Conservation (phyloP, 768 basidiomycete species). For the Rhodotorula taiwanensis region DNA sequence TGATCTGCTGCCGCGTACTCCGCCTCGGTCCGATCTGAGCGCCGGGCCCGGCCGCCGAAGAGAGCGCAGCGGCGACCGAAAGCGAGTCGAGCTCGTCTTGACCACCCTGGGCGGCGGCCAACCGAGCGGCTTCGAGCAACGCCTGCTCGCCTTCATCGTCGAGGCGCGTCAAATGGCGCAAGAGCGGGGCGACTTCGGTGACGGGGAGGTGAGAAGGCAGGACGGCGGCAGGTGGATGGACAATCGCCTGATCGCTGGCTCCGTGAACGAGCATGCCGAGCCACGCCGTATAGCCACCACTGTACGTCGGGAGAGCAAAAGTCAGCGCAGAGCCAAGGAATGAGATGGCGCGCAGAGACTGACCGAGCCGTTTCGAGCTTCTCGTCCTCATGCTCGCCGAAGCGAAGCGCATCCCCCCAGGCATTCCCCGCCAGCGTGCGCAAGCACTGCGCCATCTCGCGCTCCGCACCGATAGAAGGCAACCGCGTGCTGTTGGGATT, state of each 20-base stretch:
- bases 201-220: slow-evolving; percentile 50
- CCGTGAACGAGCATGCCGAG: slow-evolving; percentile 49
- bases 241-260: slow-evolving; percentile 50
- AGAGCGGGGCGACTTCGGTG: slow-evolving; percentile 62
- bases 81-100: background rate
- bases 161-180: slow-evolving; percentile 56
- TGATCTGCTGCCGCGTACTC: background rate
- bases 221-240: slow-evolving; percentile 41
- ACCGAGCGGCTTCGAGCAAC: background rate
- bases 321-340: slow-evolving; percentile 11
- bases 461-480: slow-evolving; percentile 52
- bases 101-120: background rate
- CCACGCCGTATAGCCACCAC: slow-evolving; percentile 48
- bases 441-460: slow-evolving; percentile 46
- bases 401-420: slow-evolving; percentile 29
- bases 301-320: slow-evolving; percentile 3
- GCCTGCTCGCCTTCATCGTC: slow-evolving; percentile 55
- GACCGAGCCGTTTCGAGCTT: slow-evolving; percentile 18
- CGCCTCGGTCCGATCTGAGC: background rate
- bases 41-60: background rate
- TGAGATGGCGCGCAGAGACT: background rate
- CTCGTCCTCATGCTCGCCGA: slow-evolving; percentile 36
- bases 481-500: slow-evolving; percentile 34
- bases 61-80: background rate
- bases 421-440: background rate